Percentiles rank a stretch among this genome's conserved stretches.
Conservation (phyloP, 305 asterid genomes). For the Fraxinus baroniana region DNA sequence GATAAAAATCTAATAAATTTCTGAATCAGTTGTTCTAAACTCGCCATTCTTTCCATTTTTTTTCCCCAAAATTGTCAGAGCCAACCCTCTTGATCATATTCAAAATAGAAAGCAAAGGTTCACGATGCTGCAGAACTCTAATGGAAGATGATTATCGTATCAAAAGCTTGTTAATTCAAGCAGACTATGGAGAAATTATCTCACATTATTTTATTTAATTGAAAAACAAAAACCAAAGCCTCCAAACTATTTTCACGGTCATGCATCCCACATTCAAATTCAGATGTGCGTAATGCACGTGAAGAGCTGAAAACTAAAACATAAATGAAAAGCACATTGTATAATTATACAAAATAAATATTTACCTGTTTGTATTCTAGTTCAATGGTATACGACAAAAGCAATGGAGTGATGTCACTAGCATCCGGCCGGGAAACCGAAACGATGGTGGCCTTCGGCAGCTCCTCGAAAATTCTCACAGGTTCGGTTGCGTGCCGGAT, state of each 20-base stretch:
- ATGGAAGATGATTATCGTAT: background rate
- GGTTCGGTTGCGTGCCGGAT: conserved; percentile 40
- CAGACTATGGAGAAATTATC: background rate
- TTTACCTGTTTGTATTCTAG: conserved; percentile 76
- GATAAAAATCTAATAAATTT: background rate
- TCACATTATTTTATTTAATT: background rate
- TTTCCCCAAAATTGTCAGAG: background rate
- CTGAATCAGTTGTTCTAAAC: background rate
- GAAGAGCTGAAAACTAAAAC: background rate
- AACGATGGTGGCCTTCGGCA: conserved; percentile 68
- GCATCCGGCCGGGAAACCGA: conserved; percentile 81
- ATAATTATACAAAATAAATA: background rate
- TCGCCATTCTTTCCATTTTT: background rate
- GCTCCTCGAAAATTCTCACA: conserved; percentile 65
- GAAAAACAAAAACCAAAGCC: background rate
- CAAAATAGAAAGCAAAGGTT: background rate
- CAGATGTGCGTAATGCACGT: conserved; percentile 11
- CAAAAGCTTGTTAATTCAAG: background rate
- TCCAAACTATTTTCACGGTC: conserved; percentile 7
- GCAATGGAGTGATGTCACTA: conserved; percentile 80
- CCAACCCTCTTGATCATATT: background rate
- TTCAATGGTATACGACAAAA: conserved; percentile 76
- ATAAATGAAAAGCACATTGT: conserved; percentile 21
- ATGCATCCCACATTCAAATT: conserved; percentile 17
- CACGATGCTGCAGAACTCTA: background rate